These are phyloP conservation scores for Tulasnella sp. DNA, from an alignment of 768 basidiomycete species.

Conservation along the genomic window DNA sequence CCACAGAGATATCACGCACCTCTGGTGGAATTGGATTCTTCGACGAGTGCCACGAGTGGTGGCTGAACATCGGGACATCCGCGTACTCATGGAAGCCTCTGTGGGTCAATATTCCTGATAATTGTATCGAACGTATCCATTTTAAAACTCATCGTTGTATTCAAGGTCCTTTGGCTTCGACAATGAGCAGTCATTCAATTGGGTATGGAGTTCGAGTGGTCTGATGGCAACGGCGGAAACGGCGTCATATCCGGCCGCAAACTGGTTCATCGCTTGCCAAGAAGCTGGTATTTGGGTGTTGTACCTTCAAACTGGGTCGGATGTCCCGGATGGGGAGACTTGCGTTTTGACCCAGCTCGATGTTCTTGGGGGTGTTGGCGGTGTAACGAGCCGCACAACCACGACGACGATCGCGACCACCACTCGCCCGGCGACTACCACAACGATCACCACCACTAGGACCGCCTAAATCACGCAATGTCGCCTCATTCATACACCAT, in stretches of 20 bases:
- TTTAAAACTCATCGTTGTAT: background rate
- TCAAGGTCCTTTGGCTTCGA: slow-evolving; percentile 7
- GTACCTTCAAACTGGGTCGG: slow-evolving; percentile 9
- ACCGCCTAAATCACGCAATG: background rate
- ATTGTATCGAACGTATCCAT: too few relatives aligned
- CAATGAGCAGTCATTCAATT: background rate
- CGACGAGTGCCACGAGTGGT: slow-evolving; percentile 8
- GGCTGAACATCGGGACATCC: slow-evolving; percentile 6
- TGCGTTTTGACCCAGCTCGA: slow-evolving; percentile 2
- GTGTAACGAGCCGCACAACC: background rate
- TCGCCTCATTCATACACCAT: background rate
- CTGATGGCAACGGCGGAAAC: background rate
- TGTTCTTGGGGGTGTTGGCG: background rate
- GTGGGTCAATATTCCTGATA: background rate
- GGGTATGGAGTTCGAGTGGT: background rate
- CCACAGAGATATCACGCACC: background rate
- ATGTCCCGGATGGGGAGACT: background rate
- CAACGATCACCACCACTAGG: background rate
- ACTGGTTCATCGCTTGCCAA: slow-evolving; percentile 16
- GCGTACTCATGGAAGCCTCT: background rate
- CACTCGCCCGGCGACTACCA: background rate
- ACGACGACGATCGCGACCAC: background rate
- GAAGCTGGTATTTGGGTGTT: background rate
- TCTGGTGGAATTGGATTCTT: background rate
- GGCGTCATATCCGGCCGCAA: background rate